phyloP scores from a whole-genome alignment of 805 yeast species.

The Starmerella potacharoeniae region DNA sequence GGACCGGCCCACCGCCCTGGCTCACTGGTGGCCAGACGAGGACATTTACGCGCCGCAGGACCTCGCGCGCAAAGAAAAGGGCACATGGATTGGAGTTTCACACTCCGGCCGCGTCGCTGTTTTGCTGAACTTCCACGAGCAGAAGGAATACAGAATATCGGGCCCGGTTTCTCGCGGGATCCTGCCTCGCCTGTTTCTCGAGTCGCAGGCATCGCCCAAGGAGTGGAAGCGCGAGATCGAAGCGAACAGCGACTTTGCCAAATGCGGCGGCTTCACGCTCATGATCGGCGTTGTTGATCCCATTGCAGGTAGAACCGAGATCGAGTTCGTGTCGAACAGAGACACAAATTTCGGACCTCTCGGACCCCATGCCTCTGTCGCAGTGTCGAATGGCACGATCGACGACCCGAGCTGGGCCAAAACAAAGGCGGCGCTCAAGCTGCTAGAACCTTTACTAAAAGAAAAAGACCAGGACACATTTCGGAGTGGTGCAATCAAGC shows the following conservation, averaged over 20 bases:
- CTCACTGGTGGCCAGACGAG: constrained; percentile 34
- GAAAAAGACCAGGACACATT: constrained; percentile 26
- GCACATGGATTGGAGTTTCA: constrained; percentile 84
- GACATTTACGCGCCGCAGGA: constrained; percentile 60
- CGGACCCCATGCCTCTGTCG: constrained; percentile 34
- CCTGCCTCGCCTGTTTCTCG: constrained; percentile 38
- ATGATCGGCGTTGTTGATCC: constrained; percentile 18
- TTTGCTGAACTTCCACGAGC: constrained; percentile 62
- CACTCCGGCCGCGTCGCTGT: constrained; percentile 55
- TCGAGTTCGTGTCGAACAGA: constrained; percentile 16
- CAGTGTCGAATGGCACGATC: constrained; percentile 58
- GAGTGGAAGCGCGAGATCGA: constrained; percentile 37
- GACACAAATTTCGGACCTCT: background rate
- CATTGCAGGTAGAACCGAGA: background rate
- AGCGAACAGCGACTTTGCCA: constrained; percentile 7
- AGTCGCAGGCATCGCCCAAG: constrained; percentile 29
- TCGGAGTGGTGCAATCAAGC: constrained; percentile 40
- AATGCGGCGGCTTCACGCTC: constrained; percentile 26
- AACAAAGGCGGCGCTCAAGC: constrained; percentile 43
- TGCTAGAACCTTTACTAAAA: constrained; percentile 23
- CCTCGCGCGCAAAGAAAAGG: constrained; percentile 58
- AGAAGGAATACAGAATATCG: constrained; percentile 17
- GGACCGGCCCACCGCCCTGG: constrained; percentile 56
- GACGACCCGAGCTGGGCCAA: constrained; percentile 62
- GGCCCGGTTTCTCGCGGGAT: constrained; percentile 43